Base-by-base conservation (phyloP, 345 rosid species). In the Arabis hirsuta region DNA sequence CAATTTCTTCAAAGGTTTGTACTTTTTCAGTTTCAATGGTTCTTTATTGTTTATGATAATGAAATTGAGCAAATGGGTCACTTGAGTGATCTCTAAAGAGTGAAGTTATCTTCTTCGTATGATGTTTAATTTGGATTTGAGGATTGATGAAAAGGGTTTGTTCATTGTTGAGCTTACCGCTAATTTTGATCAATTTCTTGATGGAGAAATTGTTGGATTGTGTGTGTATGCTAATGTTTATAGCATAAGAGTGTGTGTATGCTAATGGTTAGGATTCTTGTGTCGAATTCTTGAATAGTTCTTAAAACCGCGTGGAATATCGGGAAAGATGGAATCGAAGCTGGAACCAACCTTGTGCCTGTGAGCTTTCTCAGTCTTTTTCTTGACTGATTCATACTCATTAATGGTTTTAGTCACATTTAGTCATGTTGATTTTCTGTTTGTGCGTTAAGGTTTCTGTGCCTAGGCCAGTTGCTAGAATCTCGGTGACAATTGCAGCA, bases 311-410 rank as follows among this genome's bases (percentile, higher is more conserved):
- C 71, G 1, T 95, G 91, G 96, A 90, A 78, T 52, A 85, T 91
- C 42, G 99, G 92, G 58, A 88, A 78, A 73, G 93, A 95, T 80
- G 96, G 92, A 67, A 74, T 95, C 39, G 96, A 91, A 48, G 93
- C 92, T 9, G 96, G 92, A 72, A 86, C 93, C 36, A 81, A 72
- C 42, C 79, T 95, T 51, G 95, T 95, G 80, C 99, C 96, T 22
- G 99, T 94, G 76, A 88, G 97, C 65, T 75, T 22, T 67, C 70
- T 72, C 38, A 54, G 14, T 70, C 58, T 55, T 52, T 72, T 13
- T 43, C 53, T 53, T 60, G 13, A 36, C 50, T 1, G 4, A 45
- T 24, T 14, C 16, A 36, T 46, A 34, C 55, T 24, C 73, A 6
- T 46, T 4, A 13, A 32, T 36, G 3, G 19, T 14, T 48, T 66